Conservation (phyloP, 306 rosid species). For the Spatholobus suberectus region DNA sequence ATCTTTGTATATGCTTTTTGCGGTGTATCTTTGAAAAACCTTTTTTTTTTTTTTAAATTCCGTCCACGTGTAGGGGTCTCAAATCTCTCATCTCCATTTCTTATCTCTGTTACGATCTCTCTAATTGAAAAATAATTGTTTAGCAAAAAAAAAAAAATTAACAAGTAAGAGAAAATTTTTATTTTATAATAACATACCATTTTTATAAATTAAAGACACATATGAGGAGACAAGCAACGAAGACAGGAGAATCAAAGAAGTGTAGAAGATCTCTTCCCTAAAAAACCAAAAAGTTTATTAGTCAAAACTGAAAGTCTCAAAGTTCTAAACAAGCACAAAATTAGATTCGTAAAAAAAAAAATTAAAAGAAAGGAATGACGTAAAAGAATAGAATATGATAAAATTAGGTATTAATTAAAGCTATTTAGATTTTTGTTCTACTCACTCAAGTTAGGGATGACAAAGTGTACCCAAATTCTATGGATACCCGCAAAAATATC, state of each 20-base stretch:
- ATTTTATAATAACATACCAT: not conserved
- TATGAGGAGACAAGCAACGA: not conserved
- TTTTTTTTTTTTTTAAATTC: slow-evolving; percentile 10
- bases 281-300: not conserved
- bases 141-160: not conserved
- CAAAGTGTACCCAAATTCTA: no score
- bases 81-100: not conserved
- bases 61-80: not conserved
- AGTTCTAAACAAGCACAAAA: slow-evolving; percentile 26
- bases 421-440: no score
- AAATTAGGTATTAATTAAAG: no score
- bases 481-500: no score
- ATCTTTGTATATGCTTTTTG: slow-evolving; percentile 34
- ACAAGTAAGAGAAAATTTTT: not conserved
- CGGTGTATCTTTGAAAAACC: slow-evolving; percentile 43
- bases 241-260: not conserved
- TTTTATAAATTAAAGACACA: not conserved
- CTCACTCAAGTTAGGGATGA: no score
- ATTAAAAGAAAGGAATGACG: no score
- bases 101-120: not conserved
- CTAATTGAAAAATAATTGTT: not conserved
- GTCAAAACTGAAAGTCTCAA: slow-evolving; percentile 48
- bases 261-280: not conserved
- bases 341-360: not conserved
- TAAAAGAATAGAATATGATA: no score